Base-by-base conservation (phyloP, 768 basidiomycete species). In the Solioccasus polychromus region DNA sequence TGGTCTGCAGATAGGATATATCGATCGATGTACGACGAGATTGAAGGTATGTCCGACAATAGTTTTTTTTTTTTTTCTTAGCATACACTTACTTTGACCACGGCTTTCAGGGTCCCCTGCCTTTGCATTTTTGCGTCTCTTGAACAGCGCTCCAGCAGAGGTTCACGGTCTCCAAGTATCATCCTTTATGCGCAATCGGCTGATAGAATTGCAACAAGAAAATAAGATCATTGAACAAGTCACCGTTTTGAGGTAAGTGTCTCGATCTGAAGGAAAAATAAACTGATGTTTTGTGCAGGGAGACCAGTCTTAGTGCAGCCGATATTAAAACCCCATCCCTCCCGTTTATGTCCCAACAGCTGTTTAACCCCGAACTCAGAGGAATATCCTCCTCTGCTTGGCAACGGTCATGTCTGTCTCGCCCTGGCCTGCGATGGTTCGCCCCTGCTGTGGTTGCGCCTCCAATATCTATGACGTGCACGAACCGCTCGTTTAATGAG, bases 1-100 rank as follows among this genome's bases (percentile, higher is more conserved):
- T 99, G 96, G 95, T 76, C 82, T 1, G 76, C 85, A 0, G 88
- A 91, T 53, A 80, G 85, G 78, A 83, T 97, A 32, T 71, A 84
- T 47, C 71, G 67, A 28, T 92, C 91, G 5, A 60, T 91, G 17
- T 71, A 77, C 35, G 74, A 83, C n/a, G 71, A 66, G 36, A 37
- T 66, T 29, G 66, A 79, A 62, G 73, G 88, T 87, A 58, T 22
- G n/a, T n/a, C n/a, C n/a, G n/a, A n/a, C n/a, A n/a, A n/a, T n/a
- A n/a, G n/a, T n/a, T n/a, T n/a, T n/a, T n/a, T n/a, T n/a, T n/a
- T n/a, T n/a, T n/a, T n/a, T n/a, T n/a, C n/a, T n/a, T n/a, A 15
- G 29, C 23, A 37, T 14, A 32, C n/a, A 35, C n/a, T 25, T 25
- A 15, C 17, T 24, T 44, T 51, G 26, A 50, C 17, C 17, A 15